A percentile compares a stretch with the other conserved stretches of the same genome.
Conservation (phyloP, 2,329 filamentous ascomycete species). For the Scedosporium apiospermum region DNA sequence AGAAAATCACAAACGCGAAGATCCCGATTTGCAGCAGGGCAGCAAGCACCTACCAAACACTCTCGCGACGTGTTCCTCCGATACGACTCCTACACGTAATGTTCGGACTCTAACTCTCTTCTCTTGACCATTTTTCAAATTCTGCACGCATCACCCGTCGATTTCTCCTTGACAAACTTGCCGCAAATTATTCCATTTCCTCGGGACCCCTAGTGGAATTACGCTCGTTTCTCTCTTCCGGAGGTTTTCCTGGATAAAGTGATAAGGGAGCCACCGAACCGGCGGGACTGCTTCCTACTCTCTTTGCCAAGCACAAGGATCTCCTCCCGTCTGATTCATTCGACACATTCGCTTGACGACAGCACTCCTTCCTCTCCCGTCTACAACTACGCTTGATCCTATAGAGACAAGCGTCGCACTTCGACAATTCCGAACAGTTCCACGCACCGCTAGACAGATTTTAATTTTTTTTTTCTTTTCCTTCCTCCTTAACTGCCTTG, state of each 20-base stretch:
- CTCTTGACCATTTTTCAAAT: background rate
- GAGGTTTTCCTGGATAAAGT: conserved; percentile 3
- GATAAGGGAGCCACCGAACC: background rate
- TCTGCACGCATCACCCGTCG: background rate
- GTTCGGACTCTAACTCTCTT: background rate
- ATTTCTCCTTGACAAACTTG: background rate
- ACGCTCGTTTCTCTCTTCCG: background rate
- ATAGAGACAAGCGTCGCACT: background rate
- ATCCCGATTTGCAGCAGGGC: background rate
- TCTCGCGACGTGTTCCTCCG: background rate
- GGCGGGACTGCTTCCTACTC: background rate
- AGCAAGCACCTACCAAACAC: background rate
- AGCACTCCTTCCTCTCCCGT: background rate
- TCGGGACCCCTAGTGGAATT: background rate
- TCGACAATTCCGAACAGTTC: background rate
- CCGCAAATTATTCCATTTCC: background rate
- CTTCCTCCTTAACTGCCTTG: background rate
- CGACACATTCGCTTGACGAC: background rate
- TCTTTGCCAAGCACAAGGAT: background rate
- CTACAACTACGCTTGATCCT: background rate
- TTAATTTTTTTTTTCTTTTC: background rate
- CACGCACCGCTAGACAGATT: background rate
- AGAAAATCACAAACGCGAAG: background rate
- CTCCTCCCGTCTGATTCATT: background rate
- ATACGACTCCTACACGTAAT: background rate